These are phyloP conservation scores for Fusarium sp. DNA, from an alignment of 2,329 filamentous ascomycete species.

Conservation along the genomic window DNA sequence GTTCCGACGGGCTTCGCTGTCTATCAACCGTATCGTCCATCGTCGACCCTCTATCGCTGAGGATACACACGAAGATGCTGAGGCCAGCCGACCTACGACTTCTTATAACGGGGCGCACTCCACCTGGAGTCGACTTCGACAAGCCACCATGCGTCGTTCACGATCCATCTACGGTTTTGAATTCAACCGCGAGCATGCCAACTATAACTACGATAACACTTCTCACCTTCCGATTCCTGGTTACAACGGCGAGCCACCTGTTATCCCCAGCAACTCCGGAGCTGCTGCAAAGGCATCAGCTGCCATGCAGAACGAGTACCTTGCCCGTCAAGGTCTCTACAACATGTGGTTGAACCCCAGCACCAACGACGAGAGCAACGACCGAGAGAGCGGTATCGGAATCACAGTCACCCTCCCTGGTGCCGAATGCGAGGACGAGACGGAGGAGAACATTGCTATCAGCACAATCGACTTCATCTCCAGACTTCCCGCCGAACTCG, in stretches of 20 bases:
- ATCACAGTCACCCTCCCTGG: conserved; percentile 64
- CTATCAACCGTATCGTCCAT: conserved; percentile 64
- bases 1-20: conserved; percentile 66
- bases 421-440: conserved; percentile 48
- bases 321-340: conserved; percentile 51
- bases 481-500: conserved; percentile 66
- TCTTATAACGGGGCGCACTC: conserved; percentile 55
- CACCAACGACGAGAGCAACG: conserved; percentile 61
- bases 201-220: conserved; percentile 46
- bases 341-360: conserved; percentile 57
- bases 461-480: conserved; percentile 69
- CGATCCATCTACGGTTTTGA: conserved; percentile 59
- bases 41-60: conserved; percentile 58
- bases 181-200: conserved; percentile 36
- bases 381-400: conserved; percentile 73
- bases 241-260: conserved; percentile 64
- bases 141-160: conserved; percentile 62
- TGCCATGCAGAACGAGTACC: conserved; percentile 67
- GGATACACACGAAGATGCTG: conserved; percentile 36
- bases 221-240: conserved; percentile 58
- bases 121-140: conserved; percentile 63
- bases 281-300: conserved; percentile 71
- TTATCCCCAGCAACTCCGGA: conserved; percentile 69
- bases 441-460: conserved; percentile 55
- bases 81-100: conserved; percentile 55